Percentiles rank a stretch among this genome's conserved stretches.
These are phyloP conservation scores for Striga asiatica DNA, from an alignment of 257 asterid species.

Conservation along the genomic window DNA sequence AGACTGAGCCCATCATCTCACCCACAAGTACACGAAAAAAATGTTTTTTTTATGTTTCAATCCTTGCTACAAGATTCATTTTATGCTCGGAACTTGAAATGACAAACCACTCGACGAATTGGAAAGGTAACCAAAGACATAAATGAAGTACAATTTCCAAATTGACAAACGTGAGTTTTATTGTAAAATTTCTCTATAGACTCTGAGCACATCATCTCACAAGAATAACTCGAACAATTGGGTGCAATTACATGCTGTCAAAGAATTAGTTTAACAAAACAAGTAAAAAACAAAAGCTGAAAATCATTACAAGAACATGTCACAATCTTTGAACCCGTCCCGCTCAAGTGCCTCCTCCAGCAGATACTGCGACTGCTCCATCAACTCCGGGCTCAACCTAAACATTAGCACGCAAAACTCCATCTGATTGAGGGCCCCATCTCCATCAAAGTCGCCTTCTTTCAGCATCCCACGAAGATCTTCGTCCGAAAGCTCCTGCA, in stretches of 20 bases:
- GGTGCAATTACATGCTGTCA: slow-evolving; percentile 3
- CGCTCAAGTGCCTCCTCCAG: slow-evolving; percentile 35
- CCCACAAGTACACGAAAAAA: too few species aligned
- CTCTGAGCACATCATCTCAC: slow-evolving; percentile 3
- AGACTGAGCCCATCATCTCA: too few species aligned
- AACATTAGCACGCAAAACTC: slow-evolving; percentile 51
- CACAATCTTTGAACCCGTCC: slow-evolving; percentile 28
- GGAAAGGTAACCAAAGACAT: too few species aligned
- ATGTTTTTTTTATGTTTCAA: too few species aligned
- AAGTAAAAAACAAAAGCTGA: background rate
- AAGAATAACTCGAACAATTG: slow-evolving; percentile 7
- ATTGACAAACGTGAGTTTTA: slow-evolving; percentile 3
- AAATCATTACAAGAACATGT: slow-evolving; percentile 12
- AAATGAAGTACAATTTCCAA: too few species aligned
- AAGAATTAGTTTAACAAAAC: slow-evolving; percentile 1
- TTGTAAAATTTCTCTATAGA: slow-evolving; percentile 2
- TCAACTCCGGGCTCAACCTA: slow-evolving; percentile 47
- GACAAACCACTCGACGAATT: too few species aligned
- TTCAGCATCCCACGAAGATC: slow-evolving; percentile 28
- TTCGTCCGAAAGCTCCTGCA: slow-evolving; percentile 28
- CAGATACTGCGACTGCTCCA: slow-evolving; percentile 38
- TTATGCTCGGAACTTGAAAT: too few species aligned
- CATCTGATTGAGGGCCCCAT: slow-evolving; percentile 52
- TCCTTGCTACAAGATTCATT: too few species aligned
- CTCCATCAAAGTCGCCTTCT: slow-evolving; percentile 54